These are phyloP conservation scores for Populus tremula DNA, from an alignment of 345 rosid genomes.

Conservation along the genomic window DNA sequence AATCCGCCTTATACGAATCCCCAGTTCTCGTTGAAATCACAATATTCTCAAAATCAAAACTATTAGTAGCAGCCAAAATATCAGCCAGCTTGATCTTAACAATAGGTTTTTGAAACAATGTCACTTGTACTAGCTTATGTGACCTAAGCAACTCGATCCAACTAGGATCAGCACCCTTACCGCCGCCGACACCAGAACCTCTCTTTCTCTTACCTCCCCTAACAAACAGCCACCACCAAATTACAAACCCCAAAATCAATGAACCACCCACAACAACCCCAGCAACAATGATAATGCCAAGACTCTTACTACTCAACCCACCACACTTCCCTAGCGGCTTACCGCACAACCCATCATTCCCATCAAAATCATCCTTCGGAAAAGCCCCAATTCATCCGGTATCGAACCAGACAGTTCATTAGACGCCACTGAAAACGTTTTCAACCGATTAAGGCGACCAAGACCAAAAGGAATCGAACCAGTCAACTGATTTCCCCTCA, in stretches of 20 bases:
- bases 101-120: constrained; percentile 86
- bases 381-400: constrained; percentile 28
- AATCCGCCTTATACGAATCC: constrained; percentile 71
- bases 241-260: constrained; percentile 63
- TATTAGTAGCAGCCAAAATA: constrained; percentile 76
- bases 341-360: constrained; percentile 87
- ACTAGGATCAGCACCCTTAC: constrained; percentile 35
- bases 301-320: constrained; percentile 67
- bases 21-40: constrained; percentile 64
- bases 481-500: constrained; percentile 56
- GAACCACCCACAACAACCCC: constrained; percentile 84
- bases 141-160: constrained; percentile 63
- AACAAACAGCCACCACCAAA: constrained; percentile 88
- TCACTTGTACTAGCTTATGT: constrained; percentile 66
- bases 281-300: constrained; percentile 72
- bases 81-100: constrained; percentile 79
- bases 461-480: constrained; percentile 63
- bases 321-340: constrained; percentile 62
- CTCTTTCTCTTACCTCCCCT: constrained; percentile 31
- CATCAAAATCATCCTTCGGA: constrained; percentile 42
- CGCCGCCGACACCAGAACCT: constrained; percentile 26
- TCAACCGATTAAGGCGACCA: constrained; percentile 45
- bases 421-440: constrained; percentile 56
- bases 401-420: constrained; percentile 64
- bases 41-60: constrained; percentile 50